Evolutionary conservation across 73 alveolate genomes (phyloP).

Genomic region (Diophrys sp.): DNA sequence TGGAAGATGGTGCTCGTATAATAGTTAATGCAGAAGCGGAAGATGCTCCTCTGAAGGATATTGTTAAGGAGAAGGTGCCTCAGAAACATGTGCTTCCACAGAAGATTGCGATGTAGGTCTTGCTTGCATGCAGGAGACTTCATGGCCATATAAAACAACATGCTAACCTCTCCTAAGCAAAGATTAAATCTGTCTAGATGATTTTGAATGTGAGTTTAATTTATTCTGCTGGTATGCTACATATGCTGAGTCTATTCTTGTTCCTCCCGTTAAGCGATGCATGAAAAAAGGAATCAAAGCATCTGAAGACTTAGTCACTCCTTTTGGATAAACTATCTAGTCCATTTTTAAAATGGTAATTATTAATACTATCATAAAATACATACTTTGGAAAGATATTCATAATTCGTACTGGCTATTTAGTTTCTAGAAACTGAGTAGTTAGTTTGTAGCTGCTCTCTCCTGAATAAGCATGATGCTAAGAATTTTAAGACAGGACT

Average conservation of each 20-base stretch:
- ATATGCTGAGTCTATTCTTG: conserved; percentile 7
- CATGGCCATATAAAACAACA: conserved; percentile 14
- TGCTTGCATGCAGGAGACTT: conserved; percentile 4
- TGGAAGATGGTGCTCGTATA: not conserved
- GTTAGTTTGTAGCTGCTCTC: no score
- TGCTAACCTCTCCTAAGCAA: conserved; percentile 2
- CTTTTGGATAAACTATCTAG: not conserved
- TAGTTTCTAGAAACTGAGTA: no score
- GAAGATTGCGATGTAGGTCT: conserved; percentile 11
- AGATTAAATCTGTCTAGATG: conserved; percentile 5
- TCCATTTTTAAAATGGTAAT: no score
- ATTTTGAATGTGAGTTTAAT: conserved; percentile 10
- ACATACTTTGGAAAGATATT: no score
- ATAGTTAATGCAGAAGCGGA: not conserved
- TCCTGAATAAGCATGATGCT: no score
- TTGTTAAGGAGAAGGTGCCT: conserved; percentile 1
- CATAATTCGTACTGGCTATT: no score
- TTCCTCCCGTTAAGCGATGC: not conserved
- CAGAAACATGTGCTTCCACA: not conserved
- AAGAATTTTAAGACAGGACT: no score
- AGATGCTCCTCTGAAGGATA: not conserved
- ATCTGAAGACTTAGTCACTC: not conserved
- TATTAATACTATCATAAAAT: no score
- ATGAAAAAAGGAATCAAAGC: conserved; percentile 2
- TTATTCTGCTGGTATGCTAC: conserved; percentile 21